Conservation (phyloP, 805 yeast genomes). For the Nakazawaea peltata region DNA sequence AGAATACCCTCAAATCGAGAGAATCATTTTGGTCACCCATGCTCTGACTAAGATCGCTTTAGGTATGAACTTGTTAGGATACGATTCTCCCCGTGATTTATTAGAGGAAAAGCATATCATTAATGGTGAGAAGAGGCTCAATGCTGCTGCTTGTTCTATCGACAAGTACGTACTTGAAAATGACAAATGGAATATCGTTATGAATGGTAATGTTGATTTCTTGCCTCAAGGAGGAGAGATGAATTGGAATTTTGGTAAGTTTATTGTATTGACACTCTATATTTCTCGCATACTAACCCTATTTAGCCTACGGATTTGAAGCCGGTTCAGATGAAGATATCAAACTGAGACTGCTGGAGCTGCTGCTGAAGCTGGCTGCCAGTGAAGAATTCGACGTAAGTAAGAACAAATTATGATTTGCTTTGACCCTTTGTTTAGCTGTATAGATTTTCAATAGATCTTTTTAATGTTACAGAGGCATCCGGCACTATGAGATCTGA, state of each 20-base stretch:
- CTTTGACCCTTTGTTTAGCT: neutral
- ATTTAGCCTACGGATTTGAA: constrained; percentile 42
- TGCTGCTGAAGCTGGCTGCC: constrained; percentile 6
- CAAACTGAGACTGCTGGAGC: constrained; percentile 34
- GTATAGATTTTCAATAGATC: neutral
- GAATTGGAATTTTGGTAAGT: constrained; percentile 79
- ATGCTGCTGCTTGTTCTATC: constrained; percentile 82
- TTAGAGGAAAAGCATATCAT: constrained; percentile 38
- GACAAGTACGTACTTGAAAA: constrained; percentile 44
- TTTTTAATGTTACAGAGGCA: no score
- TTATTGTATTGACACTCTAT: neutral
- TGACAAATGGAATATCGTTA: constrained; percentile 47
- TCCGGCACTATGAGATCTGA: neutral
- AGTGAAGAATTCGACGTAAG: constrained; percentile 15
- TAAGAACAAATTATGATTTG: no score
- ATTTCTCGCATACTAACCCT: neutral
- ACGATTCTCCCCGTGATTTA: constrained; percentile 39
- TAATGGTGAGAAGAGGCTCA: constrained; percentile 28
- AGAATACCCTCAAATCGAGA: constrained; percentile 50
- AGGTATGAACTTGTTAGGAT: constrained; percentile 66
- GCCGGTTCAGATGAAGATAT: constrained; percentile 91
- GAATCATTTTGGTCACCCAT: constrained; percentile 74
- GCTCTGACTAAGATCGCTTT: constrained; percentile 90
- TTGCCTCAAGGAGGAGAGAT: constrained; percentile 78
- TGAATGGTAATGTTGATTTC: constrained; percentile 71